A percentile compares a stretch with the other conserved stretches of the same genome.
Evolutionary conservation across 805 yeast species (phyloP).

Genomic region (Kodamaea sagamina): DNA sequence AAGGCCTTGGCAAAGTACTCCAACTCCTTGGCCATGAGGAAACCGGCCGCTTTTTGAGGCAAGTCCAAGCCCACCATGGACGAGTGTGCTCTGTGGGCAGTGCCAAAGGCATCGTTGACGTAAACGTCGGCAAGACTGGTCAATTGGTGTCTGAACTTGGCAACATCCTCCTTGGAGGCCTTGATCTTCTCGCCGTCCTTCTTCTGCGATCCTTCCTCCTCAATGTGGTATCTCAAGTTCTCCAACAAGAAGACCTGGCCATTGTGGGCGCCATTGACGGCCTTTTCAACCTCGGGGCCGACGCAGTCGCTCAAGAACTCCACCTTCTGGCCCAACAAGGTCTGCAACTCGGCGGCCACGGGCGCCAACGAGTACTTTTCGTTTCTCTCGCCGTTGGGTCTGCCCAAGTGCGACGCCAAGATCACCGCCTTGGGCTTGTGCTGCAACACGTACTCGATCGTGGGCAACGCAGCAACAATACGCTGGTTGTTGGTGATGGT

Average conservation of each 20-base stretch:
- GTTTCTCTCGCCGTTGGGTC: constrained; percentile 94
- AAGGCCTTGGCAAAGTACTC: constrained; percentile 97
- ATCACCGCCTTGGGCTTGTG: constrained; percentile 88
- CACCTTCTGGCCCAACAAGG: constrained; percentile 70
- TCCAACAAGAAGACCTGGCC: constrained; percentile 91
- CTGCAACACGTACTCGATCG: constrained; percentile 91
- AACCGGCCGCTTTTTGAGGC: constrained; percentile 97
- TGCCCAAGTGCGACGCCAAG: constrained; percentile 96
- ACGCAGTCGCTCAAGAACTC: constrained; percentile 88
- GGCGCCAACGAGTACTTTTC: constrained; percentile 92
- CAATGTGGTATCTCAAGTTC: constrained; percentile 98
- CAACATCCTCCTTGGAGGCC: constrained; percentile 84
- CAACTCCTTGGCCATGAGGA: constrained; percentile 97
- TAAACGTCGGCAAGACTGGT: constrained; percentile 95
- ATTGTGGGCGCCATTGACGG: constrained; percentile 67
- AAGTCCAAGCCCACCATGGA: constrained; percentile 98
- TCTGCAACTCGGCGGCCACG: constrained; percentile 84
- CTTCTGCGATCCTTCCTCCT: constrained; percentile 92
- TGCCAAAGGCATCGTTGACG: constrained; percentile 98
- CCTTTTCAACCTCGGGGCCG: constrained; percentile 83
- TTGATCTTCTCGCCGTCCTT: constrained; percentile 91
- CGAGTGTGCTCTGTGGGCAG: constrained; percentile 99
- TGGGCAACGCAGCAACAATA: constrained; percentile 98
- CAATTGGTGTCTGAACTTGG: constrained; percentile 83
- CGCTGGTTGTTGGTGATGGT: constrained; percentile 99